Percentiles rank a stretch among this genome's conserved stretches.
phyloP scores from a whole-genome alignment of 768 basidiomycete genomes.

The Mycena capillaripes region DNA sequence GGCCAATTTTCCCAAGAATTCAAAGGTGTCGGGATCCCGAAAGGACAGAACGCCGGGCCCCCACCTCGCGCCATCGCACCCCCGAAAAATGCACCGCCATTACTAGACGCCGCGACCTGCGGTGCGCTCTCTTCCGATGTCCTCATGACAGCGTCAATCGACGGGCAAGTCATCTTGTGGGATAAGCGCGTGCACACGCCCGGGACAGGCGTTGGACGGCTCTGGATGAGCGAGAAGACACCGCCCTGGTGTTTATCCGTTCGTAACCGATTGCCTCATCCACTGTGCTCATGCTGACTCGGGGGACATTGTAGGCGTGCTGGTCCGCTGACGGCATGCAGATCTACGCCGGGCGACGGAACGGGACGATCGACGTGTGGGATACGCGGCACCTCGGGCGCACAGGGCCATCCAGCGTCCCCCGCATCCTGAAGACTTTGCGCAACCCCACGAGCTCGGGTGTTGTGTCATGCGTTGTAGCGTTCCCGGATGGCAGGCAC shows the following conservation, averaged over 20 bases:
- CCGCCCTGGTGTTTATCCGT: slow-evolving; percentile 98
- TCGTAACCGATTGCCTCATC: slow-evolving; percentile 40
- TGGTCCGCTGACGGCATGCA: slow-evolving; percentile 93
- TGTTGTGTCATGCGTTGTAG: slow-evolving; percentile 90
- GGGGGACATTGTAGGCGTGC: slow-evolving; percentile 76
- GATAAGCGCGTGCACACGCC: slow-evolving; percentile 80
- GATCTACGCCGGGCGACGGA: slow-evolving; percentile 91
- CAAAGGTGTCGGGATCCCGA: neutral
- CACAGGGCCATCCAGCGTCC: slow-evolving; percentile 72
- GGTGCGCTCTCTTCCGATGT: slow-evolving; percentile 83
- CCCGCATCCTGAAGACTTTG: slow-evolving; percentile 84
- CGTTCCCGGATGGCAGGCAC: slow-evolving; percentile 93
- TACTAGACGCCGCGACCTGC: slow-evolving; percentile 74
- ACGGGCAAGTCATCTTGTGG: slow-evolving; percentile 94
- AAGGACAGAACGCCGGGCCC: slow-evolving; percentile 1
- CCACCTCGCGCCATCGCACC: slow-evolving; percentile 58
- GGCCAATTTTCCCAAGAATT: neutral
- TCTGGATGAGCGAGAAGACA: slow-evolving; percentile 93
- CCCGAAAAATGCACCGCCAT: slow-evolving; percentile 83
- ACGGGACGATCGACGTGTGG: slow-evolving; percentile 94
- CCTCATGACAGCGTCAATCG: slow-evolving; percentile 90
- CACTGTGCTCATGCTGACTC: neutral
- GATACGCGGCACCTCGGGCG: slow-evolving; percentile 88
- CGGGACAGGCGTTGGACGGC: slow-evolving; percentile 82
- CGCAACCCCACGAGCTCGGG: slow-evolving; percentile 92